Evolutionary conservation across 148 eudicot genomes (phyloP).

Genomic region (Limonium bicolor): DNA sequence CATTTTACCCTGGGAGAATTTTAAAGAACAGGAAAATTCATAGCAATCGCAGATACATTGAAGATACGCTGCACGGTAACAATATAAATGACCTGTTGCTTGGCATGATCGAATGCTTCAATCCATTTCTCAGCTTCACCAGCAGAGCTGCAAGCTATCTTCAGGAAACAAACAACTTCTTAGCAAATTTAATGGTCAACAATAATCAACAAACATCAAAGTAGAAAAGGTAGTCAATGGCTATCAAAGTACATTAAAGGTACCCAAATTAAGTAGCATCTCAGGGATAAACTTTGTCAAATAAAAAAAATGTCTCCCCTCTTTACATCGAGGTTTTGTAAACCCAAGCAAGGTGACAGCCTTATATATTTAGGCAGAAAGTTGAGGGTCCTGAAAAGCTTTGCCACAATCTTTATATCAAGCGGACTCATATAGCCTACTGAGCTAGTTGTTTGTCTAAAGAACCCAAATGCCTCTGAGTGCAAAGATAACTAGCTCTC

Average conservation of each 20-base stretch:
- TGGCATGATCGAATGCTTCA: constrained; percentile 90
- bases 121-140: constrained; percentile 79
- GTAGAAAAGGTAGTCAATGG: not conserved
- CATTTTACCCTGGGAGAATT: no score
- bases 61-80: no score
- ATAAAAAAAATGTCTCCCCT: not conserved
- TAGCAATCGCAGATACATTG: no score
- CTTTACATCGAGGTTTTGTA: not conserved
- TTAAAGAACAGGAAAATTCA: no score
- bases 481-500: no score
- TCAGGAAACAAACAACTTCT: constrained; percentile 16
- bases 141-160: constrained; percentile 94
- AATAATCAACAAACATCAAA: not conserved
- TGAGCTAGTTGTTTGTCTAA: no score
- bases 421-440: no score
- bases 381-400: no score
- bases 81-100: constrained; percentile 86
- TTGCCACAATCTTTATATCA: no score
- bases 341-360: not conserved
- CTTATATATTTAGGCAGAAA: no score
- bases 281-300: not conserved
- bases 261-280: not conserved
- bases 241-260: not conserved
- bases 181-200: not conserved
- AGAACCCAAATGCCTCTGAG: no score